phyloP scores from a whole-genome alignment of 2,329 filamentous ascomycete species.

The Sporothrix phasma region DNA sequence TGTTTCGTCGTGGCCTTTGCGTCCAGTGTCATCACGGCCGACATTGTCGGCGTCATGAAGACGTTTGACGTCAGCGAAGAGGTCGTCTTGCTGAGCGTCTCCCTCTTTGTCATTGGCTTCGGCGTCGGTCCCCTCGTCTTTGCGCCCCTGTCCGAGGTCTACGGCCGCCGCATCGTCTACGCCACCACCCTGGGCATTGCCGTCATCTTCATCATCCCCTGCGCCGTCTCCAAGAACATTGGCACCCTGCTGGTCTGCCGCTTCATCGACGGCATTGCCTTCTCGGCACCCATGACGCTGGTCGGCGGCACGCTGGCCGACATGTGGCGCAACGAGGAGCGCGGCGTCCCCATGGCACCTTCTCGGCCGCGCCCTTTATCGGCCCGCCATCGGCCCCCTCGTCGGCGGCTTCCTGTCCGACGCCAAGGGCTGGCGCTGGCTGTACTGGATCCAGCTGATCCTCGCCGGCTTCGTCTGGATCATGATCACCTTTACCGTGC shows the following conservation, averaged over 20 bases:
- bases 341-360: constrained; percentile 80
- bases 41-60: constrained; percentile 52
- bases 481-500: constrained; percentile 77
- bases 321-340: constrained; percentile 74
- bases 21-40: constrained; percentile 69
- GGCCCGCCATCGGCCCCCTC: constrained; percentile 71
- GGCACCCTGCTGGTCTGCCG: constrained; percentile 66
- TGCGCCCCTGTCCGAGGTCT: constrained; percentile 66
- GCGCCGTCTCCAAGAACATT: constrained; percentile 67
- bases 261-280: constrained; percentile 71
- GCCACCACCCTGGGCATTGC: constrained; percentile 57
- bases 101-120: constrained; percentile 73
- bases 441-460: constrained; percentile 63
- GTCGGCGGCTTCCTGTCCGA: constrained; percentile 52
- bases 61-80: constrained; percentile 62
- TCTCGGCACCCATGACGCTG: constrained; percentile 77
- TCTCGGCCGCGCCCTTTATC: constrained; percentile 72
- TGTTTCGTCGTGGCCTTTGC: constrained; percentile 65
- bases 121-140: constrained; percentile 73
- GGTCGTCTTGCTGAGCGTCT: constrained; percentile 61
- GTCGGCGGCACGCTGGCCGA: constrained; percentile 76
- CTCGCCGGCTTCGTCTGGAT: constrained; percentile 59
- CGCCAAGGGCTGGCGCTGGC: constrained; percentile 22
- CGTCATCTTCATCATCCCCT: constrained; percentile 71
- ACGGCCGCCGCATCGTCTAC: constrained; percentile 64